Conservation (phyloP, 305 asterid genomes). For the Petunia hybrid region DNA sequence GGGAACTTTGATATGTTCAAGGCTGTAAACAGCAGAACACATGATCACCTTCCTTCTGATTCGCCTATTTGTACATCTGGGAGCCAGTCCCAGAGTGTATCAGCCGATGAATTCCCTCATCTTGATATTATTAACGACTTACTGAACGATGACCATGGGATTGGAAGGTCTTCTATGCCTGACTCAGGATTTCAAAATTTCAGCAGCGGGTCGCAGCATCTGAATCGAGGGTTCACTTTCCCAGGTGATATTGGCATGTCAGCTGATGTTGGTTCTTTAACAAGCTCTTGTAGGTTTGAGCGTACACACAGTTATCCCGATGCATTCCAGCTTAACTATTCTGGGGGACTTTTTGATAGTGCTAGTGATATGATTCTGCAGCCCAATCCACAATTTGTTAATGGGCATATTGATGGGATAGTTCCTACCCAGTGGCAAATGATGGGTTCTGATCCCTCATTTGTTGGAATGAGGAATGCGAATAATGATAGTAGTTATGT, state of each 20-base stretch:
- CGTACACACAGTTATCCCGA: conserved; percentile 64
- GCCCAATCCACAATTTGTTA: conserved; percentile 51
- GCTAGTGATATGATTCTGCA: conserved; percentile 63
- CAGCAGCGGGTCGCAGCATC: conserved; percentile 58
- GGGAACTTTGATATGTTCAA: conserved; percentile 55
- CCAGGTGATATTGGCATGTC: conserved; percentile 64
- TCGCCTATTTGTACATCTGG: conserved; percentile 62
- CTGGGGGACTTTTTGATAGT: conserved; percentile 56
- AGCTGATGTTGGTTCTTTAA: conserved; percentile 50
- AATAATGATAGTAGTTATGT: conserved; percentile 57
- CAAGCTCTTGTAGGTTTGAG: conserved; percentile 66
- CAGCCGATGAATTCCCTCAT: conserved; percentile 89
- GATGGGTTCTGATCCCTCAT: conserved; percentile 60
- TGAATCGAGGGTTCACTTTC: conserved; percentile 66
- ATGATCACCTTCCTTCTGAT: conserved; percentile 57
- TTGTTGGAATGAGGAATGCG: conserved; percentile 48
- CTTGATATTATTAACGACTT: conserved; percentile 91
- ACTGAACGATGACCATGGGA: conserved; percentile 82
- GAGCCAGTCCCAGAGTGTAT: conserved; percentile 55
- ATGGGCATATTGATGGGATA: conserved; percentile 65
- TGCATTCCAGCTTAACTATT: conserved; percentile 49
- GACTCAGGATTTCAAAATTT: conserved; percentile 53
- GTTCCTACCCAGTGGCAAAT: conserved; percentile 80
- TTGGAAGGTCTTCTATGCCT: conserved; percentile 43
- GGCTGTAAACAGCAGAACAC: conserved; percentile 56